Evolutionary conservation across 2,329 filamentous ascomycete species (phyloP).

Genomic region (Talaromyces sp.): DNA sequence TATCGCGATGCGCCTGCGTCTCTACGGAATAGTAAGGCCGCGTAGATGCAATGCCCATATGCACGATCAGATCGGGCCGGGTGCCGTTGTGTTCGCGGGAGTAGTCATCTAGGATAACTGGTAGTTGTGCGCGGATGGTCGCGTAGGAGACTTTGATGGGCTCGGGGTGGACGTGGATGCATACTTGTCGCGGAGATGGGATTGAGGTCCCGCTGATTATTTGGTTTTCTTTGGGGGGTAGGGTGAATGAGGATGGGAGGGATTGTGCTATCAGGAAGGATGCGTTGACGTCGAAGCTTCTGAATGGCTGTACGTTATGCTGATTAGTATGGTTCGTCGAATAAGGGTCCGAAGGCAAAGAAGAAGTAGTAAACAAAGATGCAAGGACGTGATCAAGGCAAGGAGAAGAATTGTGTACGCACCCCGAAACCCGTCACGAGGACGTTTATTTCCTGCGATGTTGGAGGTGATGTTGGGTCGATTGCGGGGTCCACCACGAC

Average conservation of each 20-base stretch:
- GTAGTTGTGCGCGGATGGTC: slow-evolving; percentile 62
- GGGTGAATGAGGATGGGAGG: slow-evolving; percentile 65
- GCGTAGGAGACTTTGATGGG: slow-evolving; percentile 71
- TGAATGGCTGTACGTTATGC: slow-evolving; percentile 63
- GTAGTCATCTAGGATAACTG: slow-evolving; percentile 57
- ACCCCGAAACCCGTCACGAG: slow-evolving; percentile 41
- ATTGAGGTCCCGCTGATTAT: background rate
- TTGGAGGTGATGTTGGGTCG: slow-evolving; percentile 22
- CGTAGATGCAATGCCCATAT: slow-evolving; percentile 75
- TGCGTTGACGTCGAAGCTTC: slow-evolving; percentile 71
- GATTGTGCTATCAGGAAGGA: slow-evolving; percentile 73
- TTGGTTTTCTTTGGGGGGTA: slow-evolving; percentile 26
- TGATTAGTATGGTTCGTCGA: background rate
- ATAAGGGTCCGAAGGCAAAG: background rate
- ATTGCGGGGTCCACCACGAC: slow-evolving; percentile 22
- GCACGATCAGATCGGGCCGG: slow-evolving; percentile 65
- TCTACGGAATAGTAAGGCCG: slow-evolving; percentile 69
- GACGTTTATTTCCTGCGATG: slow-evolving; percentile 34
- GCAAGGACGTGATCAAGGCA: background rate
- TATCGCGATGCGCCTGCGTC: slow-evolving; percentile 66
- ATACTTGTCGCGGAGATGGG: slow-evolving; percentile 30
- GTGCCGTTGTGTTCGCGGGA: slow-evolving; percentile 39
- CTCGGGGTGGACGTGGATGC: slow-evolving; percentile 56
- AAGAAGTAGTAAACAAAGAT: background rate
- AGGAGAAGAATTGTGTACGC: slow-evolving; percentile 23